These are phyloP conservation scores for Pseudocercospora cruenta DNA, from an alignment of 2,329 filamentous ascomycete species.

Conservation along the genomic window DNA sequence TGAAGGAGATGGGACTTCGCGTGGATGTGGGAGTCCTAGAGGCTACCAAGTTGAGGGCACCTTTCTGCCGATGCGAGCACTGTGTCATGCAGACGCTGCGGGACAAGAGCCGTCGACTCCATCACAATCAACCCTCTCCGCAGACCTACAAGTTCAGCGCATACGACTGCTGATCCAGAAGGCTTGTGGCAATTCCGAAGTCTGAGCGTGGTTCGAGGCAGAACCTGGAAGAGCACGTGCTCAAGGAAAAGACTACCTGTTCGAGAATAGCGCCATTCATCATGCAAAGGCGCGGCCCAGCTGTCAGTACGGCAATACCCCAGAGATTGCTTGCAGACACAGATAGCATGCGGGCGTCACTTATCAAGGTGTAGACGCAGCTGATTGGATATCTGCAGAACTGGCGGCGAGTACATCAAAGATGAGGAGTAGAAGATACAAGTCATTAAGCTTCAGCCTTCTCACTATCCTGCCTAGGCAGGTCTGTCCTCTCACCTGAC, in stretches of 20 bases:
- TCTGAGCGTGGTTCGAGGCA: not conserved
- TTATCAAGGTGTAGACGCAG: not conserved
- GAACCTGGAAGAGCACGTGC: not conserved
- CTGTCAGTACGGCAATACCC: not conserved
- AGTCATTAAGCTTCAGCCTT: not conserved
- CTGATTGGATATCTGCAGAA: not conserved
- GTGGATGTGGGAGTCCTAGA: not conserved
- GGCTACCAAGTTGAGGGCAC: not conserved
- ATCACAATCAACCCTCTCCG: no score
- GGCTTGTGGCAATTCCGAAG: not conserved
- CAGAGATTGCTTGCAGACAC: not conserved
- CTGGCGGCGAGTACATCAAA: not conserved
- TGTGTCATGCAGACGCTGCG: not conserved
- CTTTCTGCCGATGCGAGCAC: not conserved
- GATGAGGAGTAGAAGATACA: not conserved
- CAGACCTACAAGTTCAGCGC: not conserved
- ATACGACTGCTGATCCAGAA: not conserved
- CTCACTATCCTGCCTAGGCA: not conserved
- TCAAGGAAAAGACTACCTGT: not conserved
- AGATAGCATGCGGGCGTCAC: not conserved
- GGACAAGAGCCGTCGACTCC: no score
- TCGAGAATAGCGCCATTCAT: not conserved
- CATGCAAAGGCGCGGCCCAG: not conserved
- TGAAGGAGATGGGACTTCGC: slow-evolving; percentile 3
- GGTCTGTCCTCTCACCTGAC: slow-evolving; percentile 1